phyloP scores from a whole-genome alignment of 495 filamentous ascomycete species.

The Xylaria venustula region DNA sequence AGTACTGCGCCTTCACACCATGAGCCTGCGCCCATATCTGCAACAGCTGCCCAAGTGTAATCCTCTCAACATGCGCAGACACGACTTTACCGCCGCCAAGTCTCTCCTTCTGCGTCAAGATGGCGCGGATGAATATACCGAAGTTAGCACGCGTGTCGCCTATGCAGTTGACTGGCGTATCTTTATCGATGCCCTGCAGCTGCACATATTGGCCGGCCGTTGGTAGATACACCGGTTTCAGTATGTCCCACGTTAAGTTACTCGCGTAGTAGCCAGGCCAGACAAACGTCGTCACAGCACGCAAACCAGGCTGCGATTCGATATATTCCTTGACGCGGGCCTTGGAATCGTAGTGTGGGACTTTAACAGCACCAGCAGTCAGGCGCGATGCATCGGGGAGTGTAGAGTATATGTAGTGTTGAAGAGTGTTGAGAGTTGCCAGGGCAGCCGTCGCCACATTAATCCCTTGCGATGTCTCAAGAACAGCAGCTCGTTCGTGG shows the following conservation, averaged over 20 bases:
- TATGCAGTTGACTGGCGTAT: not conserved
- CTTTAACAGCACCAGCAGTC: constrained; percentile 25
- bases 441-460: constrained; percentile 53
- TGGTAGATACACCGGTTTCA: constrained; percentile 27
- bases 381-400: constrained; percentile 27
- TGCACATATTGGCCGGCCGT: not conserved
- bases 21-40: not conserved
- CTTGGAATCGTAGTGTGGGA: constrained; percentile 45
- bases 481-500: not conserved
- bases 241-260: constrained; percentile 34
- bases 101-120: not conserved
- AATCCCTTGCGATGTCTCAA: constrained; percentile 34
- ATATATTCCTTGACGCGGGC: constrained; percentile 38
- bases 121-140: not conserved
- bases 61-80: not conserved
- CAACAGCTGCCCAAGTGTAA: not conserved
- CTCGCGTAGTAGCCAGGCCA: constrained; percentile 37
- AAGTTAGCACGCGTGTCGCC: not conserved
- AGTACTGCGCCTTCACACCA: constrained; percentile 19
- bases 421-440: constrained; percentile 28
- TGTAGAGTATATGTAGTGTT: constrained; percentile 52
- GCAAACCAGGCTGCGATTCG: constrained; percentile 24
- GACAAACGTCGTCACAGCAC: constrained; percentile 39
- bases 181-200: not conserved
- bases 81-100: not conserved